Evolutionary conservation across 2,329 filamentous ascomycete genomes (phyloP).

Genomic region (Metarhizium album): DNA sequence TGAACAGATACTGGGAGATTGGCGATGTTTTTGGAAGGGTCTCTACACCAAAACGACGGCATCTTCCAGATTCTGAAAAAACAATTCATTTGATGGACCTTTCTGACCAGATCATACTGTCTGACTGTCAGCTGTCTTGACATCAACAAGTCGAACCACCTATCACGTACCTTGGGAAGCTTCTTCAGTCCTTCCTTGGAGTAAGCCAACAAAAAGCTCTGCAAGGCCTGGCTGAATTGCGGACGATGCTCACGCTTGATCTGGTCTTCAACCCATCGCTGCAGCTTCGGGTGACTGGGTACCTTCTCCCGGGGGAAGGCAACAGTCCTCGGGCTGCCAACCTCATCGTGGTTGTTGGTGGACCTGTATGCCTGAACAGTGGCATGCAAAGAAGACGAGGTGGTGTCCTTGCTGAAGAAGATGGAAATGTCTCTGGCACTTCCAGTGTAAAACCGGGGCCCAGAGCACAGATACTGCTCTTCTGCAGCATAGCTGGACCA

Average conservation of each 20-base stretch:
- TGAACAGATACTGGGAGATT: constrained; percentile 29
- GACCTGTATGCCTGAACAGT: constrained; percentile 27
- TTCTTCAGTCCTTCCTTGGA: constrained; percentile 21
- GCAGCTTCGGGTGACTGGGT: constrained; percentile 23
- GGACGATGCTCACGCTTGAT: constrained; percentile 22
- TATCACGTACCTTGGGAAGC: constrained; percentile 26
- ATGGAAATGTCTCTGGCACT: constrained; percentile 26
- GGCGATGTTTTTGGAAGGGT: constrained; percentile 25
- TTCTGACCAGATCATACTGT: constrained; percentile 30
- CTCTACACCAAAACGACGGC: constrained; percentile 29
- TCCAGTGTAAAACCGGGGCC: constrained; percentile 26
- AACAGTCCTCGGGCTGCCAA: constrained; percentile 21
- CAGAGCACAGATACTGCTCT: constrained; percentile 22
- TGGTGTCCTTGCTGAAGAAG: constrained; percentile 23
- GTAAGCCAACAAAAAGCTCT: constrained; percentile 28
- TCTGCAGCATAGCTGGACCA: constrained; percentile 25
- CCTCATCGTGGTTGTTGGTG: constrained; percentile 18
- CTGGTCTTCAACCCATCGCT: constrained; percentile 27
- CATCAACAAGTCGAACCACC: neutral
- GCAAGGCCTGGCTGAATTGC: constrained; percentile 23
- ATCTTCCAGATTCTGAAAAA: constrained; percentile 40
- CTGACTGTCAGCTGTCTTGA: constrained; percentile 11
- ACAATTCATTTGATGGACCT: constrained; percentile 36
- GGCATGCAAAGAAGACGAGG: constrained; percentile 28
- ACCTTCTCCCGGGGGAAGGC: constrained; percentile 27